A percentile compares a stretch with the other conserved stretches of the same genome.
Evolutionary conservation across 192 early-diverging fungal genomes (phyloP).

Genomic region (Podila epigama): DNA sequence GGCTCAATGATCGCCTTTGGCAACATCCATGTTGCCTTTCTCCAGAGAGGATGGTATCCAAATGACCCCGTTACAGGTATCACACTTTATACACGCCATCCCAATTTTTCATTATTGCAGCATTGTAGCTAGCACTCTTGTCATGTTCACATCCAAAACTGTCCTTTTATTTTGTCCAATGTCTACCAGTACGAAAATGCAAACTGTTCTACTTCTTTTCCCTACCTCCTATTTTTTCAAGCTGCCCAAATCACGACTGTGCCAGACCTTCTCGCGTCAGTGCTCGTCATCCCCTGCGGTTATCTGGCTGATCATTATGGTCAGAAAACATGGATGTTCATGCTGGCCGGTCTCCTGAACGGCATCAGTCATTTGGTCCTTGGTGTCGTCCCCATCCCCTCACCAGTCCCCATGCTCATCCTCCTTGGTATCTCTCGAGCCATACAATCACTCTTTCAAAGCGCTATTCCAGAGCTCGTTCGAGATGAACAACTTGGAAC

Average conservation of each 20-base stretch:
- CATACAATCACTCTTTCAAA: conserved; percentile 58
- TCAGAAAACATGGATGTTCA: conserved; percentile 53
- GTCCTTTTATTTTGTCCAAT: neutral
- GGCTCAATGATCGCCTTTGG: conserved; percentile 70
- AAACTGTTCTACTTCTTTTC: neutral
- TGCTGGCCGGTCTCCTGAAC: conserved; percentile 54
- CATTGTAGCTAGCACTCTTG: no score
- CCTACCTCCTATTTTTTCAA: neutral
- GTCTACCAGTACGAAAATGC: neutral
- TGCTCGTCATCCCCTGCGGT: conserved; percentile 63
- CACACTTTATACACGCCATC: no score
- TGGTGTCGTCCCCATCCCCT: conserved; percentile 27
- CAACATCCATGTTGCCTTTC: conserved; percentile 65
- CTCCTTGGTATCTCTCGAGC: conserved; percentile 57
- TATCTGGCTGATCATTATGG: conserved; percentile 61
- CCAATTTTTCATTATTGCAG: no score
- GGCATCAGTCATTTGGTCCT: conserved; percentile 52
- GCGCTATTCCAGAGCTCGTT: conserved; percentile 62
- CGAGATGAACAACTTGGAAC: conserved; percentile 38
- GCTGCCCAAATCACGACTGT: conserved; percentile 66
- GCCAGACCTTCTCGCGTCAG: conserved; percentile 61
- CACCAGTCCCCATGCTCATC: conserved; percentile 54
- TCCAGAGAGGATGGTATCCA: conserved; percentile 62
- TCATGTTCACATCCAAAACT: no score
- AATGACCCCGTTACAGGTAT: conserved; percentile 57